Evolutionary conservation across 352 stramenopile species (phyloP), one percentile per base, ranked within the genome.

Genomic region (Poterioochromonas sp.): DNA sequence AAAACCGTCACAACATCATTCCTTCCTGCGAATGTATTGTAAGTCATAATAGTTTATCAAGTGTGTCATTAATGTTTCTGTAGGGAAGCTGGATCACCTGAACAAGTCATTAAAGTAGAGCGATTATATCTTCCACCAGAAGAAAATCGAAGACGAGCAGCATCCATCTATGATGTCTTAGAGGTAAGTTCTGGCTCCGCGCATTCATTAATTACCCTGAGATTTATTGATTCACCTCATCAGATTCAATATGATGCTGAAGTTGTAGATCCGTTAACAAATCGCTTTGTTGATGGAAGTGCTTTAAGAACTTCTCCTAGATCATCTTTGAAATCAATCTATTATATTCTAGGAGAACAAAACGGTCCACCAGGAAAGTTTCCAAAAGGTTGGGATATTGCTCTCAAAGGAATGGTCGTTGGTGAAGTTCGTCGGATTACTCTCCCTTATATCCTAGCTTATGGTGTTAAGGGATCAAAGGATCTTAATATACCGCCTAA

Each of bases 261-360:
- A 34, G 26, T 62, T 62, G 26, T 34, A 29, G 51, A 8, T 32
- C n/a, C n/a, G n/a, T n/a, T n/a, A n/a, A 62, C 2, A 32, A 22
- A 62, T 32, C 8, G 8, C 2, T 32, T 62, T 8, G 51, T 62
- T 8, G 51, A 62, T 29, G 29, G 51, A 8, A 62, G 51, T 32
- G 51, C 51, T 62, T 2, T 8, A 34, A 22, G 26, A 34, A 22
- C 8, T 32, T 2, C 51, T 34, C 71, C 37, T 39, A 39, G 79
- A 76, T 20, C 53, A 81, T 54, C 80, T 63, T 0, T 69, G 80
- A 2, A 80, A 84, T 35, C 76, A 29, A 37, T 84, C 0, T 84
- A 80, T 69, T 84, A 84, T 71, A 80, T 84, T 22, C 53, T 84
- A 20, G 81, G 80, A 0, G 76, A 82, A 54, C 80, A 84, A 71